Evolutionary conservation across 2,329 filamentous ascomycete species (phyloP), one percentile per base, ranked within the genome.

Genomic region (Penicillium nordicum): DNA sequence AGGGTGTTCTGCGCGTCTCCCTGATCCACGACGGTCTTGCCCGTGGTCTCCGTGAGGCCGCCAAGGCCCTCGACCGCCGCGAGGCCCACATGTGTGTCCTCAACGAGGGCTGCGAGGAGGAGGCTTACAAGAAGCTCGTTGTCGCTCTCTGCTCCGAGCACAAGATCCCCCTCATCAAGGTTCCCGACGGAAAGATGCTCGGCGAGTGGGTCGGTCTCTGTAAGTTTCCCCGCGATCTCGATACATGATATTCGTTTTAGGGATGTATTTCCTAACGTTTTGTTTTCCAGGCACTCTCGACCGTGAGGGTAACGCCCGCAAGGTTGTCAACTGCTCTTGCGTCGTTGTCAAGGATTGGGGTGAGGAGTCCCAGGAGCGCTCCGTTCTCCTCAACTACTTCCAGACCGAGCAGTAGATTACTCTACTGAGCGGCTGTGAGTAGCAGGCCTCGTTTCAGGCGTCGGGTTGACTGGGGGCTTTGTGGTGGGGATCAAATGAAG

Each of bases 281-380:
- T 41, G 1, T 36, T 57, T n/a, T 49, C 64, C 60, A 97, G 93
- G 93, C 83, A 92, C 97, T 72, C 88, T 99, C 74, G 94, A 99
- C 84, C 93, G 94, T 77, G 94, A 99, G 83, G 94, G 94, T 74
- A 99, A 99, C 82, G 92, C 94, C 75, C 90, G 94, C 82, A 99
- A 99, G 89, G 93, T 99, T 71, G 94, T 99, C 84, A 99, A 99
- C 90, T 99, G 94, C 92, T 97, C 93, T 76, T 97, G 94, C 86
- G 94, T 99, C 74, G 94, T 99, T 64, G 94, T 99, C 76, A 93
- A 94, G 85, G 92, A 99, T 82, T 99, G 94, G 94, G 94, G 94
- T 86, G 94, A 97, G 87, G 94, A 99, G 85, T 95, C 90, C 69
- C 92, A 96, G 84, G 94, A 99, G 88, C 92, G 94, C 78, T 91